These are phyloP conservation scores for Hemisphaericaspora xylofermentans DNA, from an alignment of 1,139 yeast species.

Conservation along the genomic window DNA sequence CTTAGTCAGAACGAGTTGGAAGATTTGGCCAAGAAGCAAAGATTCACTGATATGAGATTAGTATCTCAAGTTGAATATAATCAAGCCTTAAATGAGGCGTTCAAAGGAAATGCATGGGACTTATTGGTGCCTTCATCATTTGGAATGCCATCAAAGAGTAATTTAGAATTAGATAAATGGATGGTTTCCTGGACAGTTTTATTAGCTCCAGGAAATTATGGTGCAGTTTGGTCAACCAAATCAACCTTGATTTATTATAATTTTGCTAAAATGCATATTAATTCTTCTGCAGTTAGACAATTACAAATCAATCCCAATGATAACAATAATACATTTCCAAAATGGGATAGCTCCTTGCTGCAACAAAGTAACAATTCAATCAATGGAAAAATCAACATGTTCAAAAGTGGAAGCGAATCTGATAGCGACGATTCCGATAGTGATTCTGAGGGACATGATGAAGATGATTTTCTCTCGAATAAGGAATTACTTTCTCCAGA, in stretches of 20 bases:
- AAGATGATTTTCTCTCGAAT: constrained; percentile 38
- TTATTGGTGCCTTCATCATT: constrained; percentile 57
- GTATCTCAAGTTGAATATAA: constrained; percentile 73
- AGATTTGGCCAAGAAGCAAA: constrained; percentile 8
- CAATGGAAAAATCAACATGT: constrained; percentile 7
- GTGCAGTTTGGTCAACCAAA: constrained; percentile 70
- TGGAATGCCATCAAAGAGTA: constrained; percentile 68
- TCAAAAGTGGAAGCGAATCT: constrained; percentile 12
- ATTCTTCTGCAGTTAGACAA: constrained; percentile 53
- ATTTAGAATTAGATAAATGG: constrained; percentile 71
- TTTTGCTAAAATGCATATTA: constrained; percentile 74
- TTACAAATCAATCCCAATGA: constrained; percentile 36
- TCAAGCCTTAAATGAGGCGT: constrained; percentile 61
- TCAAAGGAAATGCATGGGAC: constrained; percentile 64
- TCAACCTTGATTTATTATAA: constrained; percentile 69
- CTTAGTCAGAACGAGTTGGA: constrained; percentile 2
- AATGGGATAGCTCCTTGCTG: constrained; percentile 23
- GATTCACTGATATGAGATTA: constrained; percentile 55
- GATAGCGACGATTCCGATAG: constrained; percentile 26
- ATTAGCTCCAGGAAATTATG: constrained; percentile 57
- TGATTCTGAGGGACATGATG: constrained; percentile 28
- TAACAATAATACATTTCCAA: constrained; percentile 35
- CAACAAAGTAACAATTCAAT: neutral
- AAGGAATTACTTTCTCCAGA: constrained; percentile 38
- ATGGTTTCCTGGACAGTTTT: constrained; percentile 80